Evolutionary conservation across 331 rosid species (phyloP).

Genomic region (Ulmus americana): DNA sequence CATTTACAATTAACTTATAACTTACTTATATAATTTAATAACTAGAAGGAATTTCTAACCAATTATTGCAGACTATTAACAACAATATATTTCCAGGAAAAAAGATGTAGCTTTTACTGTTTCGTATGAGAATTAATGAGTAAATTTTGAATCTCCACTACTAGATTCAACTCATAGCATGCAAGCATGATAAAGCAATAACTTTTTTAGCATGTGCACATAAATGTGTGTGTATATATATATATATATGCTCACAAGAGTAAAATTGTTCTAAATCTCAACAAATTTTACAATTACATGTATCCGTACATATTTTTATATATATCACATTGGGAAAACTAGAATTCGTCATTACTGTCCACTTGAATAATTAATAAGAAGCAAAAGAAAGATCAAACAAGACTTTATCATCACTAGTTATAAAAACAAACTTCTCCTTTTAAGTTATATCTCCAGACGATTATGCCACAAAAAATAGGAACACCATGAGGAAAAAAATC

Average conservation of each 20-base stretch:
- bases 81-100: too few species aligned
- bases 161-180: too few species aligned
- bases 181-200: too few species aligned
- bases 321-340: conserved; percentile 36
- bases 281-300: conserved; percentile 32
- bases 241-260: background rate
- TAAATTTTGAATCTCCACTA: too few species aligned
- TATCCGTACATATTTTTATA: conserved; percentile 30
- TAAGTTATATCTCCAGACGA: conserved; percentile 26
- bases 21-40: too few species aligned
- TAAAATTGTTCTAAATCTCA: conserved; percentile 19
- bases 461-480: conserved; percentile 97
- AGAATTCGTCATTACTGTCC: conserved; percentile 23
- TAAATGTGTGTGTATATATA: background rate
- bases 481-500: conserved; percentile 84
- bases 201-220: too few species aligned
- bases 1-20: too few species aligned
- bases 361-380: conserved; percentile 23
- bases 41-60: too few species aligned
- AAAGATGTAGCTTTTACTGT: too few species aligned
- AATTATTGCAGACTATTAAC: too few species aligned
- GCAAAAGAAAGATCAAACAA: conserved; percentile 16
- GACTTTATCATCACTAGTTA: conserved; percentile 22
- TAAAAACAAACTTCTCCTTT: conserved; percentile 20
- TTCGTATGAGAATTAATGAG: too few species aligned